Conservation (phyloP, 805 yeast genomes). For the Kluyveromyces aestuarii region DNA sequence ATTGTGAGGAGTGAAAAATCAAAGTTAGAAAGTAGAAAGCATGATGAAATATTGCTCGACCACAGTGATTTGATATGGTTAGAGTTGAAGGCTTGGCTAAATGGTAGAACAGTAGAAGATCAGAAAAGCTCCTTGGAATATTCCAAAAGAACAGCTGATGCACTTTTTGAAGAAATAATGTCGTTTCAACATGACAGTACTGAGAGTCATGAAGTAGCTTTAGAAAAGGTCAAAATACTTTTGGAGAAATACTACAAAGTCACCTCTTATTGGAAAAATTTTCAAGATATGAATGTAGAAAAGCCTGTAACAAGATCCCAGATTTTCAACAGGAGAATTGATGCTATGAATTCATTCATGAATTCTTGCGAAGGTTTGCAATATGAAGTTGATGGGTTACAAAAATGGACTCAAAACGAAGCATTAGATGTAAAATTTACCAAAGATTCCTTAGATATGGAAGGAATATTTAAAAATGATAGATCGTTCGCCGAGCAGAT, state of each 20-base stretch:
- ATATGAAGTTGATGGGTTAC: slow-evolving; percentile 50
- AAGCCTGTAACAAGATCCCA: slow-evolving; percentile 61
- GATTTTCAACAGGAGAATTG: slow-evolving; percentile 56
- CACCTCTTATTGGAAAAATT: slow-evolving; percentile 70
- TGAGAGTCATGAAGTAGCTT: slow-evolving; percentile 30
- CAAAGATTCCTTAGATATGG: slow-evolving; percentile 10
- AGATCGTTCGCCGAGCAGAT: slow-evolving; percentile 74
- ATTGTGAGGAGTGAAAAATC: slow-evolving; percentile 87
- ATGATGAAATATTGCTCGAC: slow-evolving; percentile 38
- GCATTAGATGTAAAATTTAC: slow-evolving; percentile 49
- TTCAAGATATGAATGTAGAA: slow-evolving; percentile 68
- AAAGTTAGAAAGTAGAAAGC: slow-evolving; percentile 45
- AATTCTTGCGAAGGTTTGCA: slow-evolving; percentile 63
- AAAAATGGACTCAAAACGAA: slow-evolving; percentile 78
- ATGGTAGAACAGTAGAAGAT: slow-evolving; percentile 72
- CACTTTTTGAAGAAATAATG: slow-evolving; percentile 57
- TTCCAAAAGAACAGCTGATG: slow-evolving; percentile 64
- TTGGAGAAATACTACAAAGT: slow-evolving; percentile 56
- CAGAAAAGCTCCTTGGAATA: slow-evolving; percentile 62
- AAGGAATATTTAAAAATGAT: slow-evolving; percentile 46
- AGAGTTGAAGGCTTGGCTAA: slow-evolving; percentile 73
- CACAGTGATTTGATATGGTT: slow-evolving; percentile 72
- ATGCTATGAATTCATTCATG: slow-evolving; percentile 77
- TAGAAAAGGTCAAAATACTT: slow-evolving; percentile 43
- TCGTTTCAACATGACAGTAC: slow-evolving; percentile 48